phyloP scores from a whole-genome alignment of 176 grass and related monocot genomes.

The Oryza longistaminata region DNA sequence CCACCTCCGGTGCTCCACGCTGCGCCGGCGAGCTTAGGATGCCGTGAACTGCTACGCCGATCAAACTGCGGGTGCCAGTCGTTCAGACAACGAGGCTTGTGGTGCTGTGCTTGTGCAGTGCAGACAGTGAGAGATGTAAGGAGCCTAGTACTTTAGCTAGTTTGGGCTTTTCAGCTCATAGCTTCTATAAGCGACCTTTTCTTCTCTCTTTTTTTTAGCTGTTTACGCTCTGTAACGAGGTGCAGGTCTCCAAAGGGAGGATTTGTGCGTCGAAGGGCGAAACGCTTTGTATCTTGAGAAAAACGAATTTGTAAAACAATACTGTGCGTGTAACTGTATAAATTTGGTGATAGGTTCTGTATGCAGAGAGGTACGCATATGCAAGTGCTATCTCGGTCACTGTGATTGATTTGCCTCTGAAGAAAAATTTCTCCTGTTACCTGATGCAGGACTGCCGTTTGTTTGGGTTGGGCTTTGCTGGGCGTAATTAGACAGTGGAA shows the following conservation, averaged over 20 bases:
- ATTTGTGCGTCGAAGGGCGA: not conserved
- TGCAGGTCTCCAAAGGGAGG: slow-evolving; percentile 22
- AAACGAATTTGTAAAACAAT: not conserved
- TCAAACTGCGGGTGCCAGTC: not conserved
- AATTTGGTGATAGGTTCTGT: not conserved
- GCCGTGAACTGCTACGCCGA: not conserved
- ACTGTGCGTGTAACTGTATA: not conserved
- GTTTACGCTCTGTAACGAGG: slow-evolving; percentile 15
- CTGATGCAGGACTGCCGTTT: not conserved
- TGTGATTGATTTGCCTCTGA: not conserved
- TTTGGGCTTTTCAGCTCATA: not conserved
- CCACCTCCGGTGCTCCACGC: slow-evolving; percentile 35
- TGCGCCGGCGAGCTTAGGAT: slow-evolving; percentile 29
- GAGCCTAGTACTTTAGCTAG: not conserved
- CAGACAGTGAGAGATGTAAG: not conserved
- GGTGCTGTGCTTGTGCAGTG: not conserved
- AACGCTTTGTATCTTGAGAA: not conserved
- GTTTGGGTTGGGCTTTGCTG: not conserved
- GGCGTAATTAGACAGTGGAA: not conserved
- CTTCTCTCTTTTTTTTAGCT: not conserved
- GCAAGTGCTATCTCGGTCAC: not conserved
- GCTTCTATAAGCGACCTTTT: not conserved
- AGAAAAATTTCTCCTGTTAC: not conserved
- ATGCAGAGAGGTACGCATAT: not conserved
- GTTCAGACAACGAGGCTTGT: not conserved